phyloP scores from a whole-genome alignment of 164 flowering plant genomes.

The Platanus orientalis region DNA sequence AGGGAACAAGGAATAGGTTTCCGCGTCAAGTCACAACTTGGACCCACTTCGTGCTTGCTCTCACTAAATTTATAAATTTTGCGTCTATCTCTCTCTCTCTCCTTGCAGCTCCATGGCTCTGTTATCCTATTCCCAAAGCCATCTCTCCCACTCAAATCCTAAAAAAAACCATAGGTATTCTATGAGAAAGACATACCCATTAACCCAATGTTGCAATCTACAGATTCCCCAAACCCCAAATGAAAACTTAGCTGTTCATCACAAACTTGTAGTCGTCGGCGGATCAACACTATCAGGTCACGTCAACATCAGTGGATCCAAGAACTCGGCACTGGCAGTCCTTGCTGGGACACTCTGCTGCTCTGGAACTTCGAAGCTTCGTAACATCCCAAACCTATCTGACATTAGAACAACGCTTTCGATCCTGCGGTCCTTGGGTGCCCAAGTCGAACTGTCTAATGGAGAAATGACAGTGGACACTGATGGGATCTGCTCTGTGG shows the following conservation, averaged over 20 bases:
- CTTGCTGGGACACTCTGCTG: slow-evolving; percentile 49
- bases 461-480: slow-evolving; percentile 20
- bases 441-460: slow-evolving; percentile 10
- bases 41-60: too few species aligned
- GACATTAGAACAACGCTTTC: slow-evolving; percentile 35
- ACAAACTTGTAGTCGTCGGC: slow-evolving; percentile 29
- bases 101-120: not conserved
- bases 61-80: too few species aligned
- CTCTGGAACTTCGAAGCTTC: slow-evolving; percentile 30
- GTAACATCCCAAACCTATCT: slow-evolving; percentile 30
- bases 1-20: too few species aligned
- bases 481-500: slow-evolving; percentile 22
- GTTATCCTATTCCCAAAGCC: not conserved
- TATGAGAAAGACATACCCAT: not conserved
- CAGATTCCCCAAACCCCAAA: not conserved
- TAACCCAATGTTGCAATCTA: not conserved
- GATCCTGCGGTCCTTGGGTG: slow-evolving; percentile 39
- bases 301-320: slow-evolving; percentile 45
- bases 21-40: too few species aligned
- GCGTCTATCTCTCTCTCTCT: too few species aligned
- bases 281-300: slow-evolving; percentile 41
- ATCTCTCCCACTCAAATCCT: slow-evolving; percentile 1
- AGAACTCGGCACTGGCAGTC: slow-evolving; percentile 43
- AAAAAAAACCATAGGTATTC: not conserved
- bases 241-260: slow-evolving; percentile 7